Evolutionary conservation across 352 stramenopile species (phyloP).

Genomic region (Globisporangium splendens): DNA sequence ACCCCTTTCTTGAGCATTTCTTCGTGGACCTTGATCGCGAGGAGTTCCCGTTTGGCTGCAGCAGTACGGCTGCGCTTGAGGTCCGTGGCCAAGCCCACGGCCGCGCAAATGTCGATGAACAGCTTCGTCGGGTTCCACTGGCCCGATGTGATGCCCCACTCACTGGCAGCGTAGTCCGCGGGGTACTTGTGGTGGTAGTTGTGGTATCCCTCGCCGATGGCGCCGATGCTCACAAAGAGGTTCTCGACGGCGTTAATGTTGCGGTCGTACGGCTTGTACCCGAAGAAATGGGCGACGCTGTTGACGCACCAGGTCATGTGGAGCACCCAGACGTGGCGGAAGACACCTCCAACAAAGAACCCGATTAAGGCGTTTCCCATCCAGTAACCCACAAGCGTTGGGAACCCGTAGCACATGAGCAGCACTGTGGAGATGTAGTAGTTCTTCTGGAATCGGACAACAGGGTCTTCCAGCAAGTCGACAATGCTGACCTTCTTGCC

Average conservation of each 20-base stretch:
- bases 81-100: slow-evolving; percentile 91
- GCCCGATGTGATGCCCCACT: slow-evolving; percentile 93
- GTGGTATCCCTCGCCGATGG: slow-evolving; percentile 97
- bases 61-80: slow-evolving; percentile 92
- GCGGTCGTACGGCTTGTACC: slow-evolving; percentile 97
- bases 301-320: slow-evolving; percentile 99
- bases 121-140: slow-evolving; percentile 99
- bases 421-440: slow-evolving; percentile 94
- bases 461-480: slow-evolving; percentile 94
- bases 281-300: slow-evolving; percentile 96
- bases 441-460: slow-evolving; percentile 95
- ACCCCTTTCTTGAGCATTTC: slow-evolving; percentile 51
- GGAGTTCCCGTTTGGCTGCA: slow-evolving; percentile 91
- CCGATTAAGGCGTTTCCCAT: slow-evolving; percentile 92
- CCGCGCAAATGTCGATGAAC: slow-evolving; percentile 93
- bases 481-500: slow-evolving; percentile 94
- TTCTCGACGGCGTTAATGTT: slow-evolving; percentile 96
- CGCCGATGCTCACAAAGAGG: slow-evolving; percentile 93
- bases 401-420: slow-evolving; percentile 97
- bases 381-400: slow-evolving; percentile 91
- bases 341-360: slow-evolving; percentile 95
- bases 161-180: slow-evolving; percentile 97
- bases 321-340: slow-evolving; percentile 93
- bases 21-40: slow-evolving; percentile 41
- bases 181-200: slow-evolving; percentile 99